These are phyloP conservation scores for Leccinum rimulosum DNA, from an alignment of 768 basidiomycete species.

Conservation along the genomic window DNA sequence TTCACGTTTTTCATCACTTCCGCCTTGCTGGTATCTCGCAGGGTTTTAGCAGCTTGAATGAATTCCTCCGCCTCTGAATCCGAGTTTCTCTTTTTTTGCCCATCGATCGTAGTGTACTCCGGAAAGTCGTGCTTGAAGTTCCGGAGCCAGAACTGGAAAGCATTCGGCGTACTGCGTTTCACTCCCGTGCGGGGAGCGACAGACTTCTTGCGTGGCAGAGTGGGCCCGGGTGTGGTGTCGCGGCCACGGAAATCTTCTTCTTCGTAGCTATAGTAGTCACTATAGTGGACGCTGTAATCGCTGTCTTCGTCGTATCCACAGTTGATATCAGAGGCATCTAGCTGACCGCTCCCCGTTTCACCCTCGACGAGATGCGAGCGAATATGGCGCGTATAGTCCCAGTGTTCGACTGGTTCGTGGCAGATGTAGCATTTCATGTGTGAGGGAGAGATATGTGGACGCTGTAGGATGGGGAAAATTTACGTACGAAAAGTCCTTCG, in stretches of 20 bases:
- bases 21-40: conserved; percentile 15
- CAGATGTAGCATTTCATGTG: conserved; percentile 22
- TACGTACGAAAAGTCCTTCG: not conserved
- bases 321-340: not conserved
- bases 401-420: conserved; percentile 2
- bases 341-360: not conserved
- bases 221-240: not conserved
- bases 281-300: too few species aligned
- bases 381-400: conserved; percentile 16
- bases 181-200: not conserved
- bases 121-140: not conserved
- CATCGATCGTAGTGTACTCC: conserved; percentile 23
- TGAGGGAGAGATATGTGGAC: not conserved
- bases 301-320: conserved; percentile 1
- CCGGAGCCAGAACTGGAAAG: conserved; percentile 15
- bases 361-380: conserved; percentile 3
- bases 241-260: not conserved
- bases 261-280: not conserved
- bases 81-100: not conserved
- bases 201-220: not conserved
- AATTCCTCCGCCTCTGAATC: not conserved
- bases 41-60: conserved; percentile 3
- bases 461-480: not conserved
- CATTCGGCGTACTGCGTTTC: conserved; percentile 1
- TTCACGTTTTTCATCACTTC: conserved; percentile 19